phyloP scores from a whole-genome alignment of 345 rosid genomes.

The Aurinia saxatilis region DNA sequence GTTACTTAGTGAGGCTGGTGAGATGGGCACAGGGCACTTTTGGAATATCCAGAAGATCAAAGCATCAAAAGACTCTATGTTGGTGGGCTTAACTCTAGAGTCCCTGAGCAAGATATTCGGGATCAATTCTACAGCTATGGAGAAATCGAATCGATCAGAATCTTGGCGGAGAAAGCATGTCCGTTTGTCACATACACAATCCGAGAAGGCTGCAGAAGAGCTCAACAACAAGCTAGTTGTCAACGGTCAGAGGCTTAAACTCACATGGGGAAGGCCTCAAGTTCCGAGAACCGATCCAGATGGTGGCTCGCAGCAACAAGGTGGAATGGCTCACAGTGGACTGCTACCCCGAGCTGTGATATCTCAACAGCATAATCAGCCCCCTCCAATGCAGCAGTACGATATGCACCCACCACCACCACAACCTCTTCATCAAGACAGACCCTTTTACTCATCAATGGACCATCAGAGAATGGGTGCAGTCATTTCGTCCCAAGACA shows the following conservation, averaged over 20 bases:
- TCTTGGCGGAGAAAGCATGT: slow-evolving; percentile 77
- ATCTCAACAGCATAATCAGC: slow-evolving; percentile 86
- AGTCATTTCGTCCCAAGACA: slow-evolving; percentile 57
- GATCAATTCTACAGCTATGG: slow-evolving; percentile 85
- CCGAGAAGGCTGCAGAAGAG: slow-evolving; percentile 91
- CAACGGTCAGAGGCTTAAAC: slow-evolving; percentile 85
- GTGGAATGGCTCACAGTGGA: slow-evolving; percentile 60
- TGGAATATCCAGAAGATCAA: no score
- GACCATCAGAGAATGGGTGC: slow-evolving; percentile 99
- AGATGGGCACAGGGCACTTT: no score
- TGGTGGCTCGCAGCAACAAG: slow-evolving; percentile 66
- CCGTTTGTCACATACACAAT: slow-evolving; percentile 93
- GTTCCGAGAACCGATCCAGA: slow-evolving; percentile 68
- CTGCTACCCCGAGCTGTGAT: slow-evolving; percentile 75
- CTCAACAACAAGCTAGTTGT: slow-evolving; percentile 83
- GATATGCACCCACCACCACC: slow-evolving; percentile 56
- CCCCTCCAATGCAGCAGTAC: slow-evolving; percentile 57
- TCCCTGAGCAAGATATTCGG: slow-evolving; percentile 76
- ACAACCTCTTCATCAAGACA: slow-evolving; percentile 37
- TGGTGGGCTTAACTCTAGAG: slow-evolving; percentile 80
- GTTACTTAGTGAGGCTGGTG: slow-evolving; percentile 18
- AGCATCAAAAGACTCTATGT: slow-evolving; percentile 81
- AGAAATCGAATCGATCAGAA: slow-evolving; percentile 74
- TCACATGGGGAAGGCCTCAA: slow-evolving; percentile 96
- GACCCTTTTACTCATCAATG: slow-evolving; percentile 80